Base-by-base conservation (phyloP, 2,329 filamentous ascomycete genomes). In the Sporothrix euskadiensis region DNA sequence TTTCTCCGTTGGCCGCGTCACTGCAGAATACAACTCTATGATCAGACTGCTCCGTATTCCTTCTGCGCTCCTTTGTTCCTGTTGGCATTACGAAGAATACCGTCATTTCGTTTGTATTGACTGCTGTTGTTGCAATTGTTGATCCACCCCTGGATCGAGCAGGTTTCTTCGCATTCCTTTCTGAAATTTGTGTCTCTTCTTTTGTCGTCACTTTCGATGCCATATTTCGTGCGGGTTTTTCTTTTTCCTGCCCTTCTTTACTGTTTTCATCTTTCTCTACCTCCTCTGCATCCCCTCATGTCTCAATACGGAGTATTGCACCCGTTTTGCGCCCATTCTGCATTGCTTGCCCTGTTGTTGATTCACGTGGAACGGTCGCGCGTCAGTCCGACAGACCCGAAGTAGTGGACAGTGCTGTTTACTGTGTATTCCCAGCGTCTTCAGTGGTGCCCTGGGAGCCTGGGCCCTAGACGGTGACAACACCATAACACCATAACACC, bases 271-370 rank as follows among this genome's bases (percentile, higher is more conserved):
- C 35, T 22, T 41, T 30, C 32, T n/a, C 14, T 10, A 52, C 59
- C 22, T 47, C 39, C 6, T 19, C 22, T 56, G 22, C 22, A 22
- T 56, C 22, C n/a, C 61, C 39, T 19, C 61, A 14, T 63, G 59
- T 65, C 59, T 65, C 35, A 44, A 8, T 14, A n/a, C n/a, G n/a
- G n/a, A n/a, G n/a, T n/a, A 5, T 30, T 49, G 44, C 44, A 14
- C 44, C 52, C 22, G 52, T 10, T 30, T 66, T 49, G 39, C 22
- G 44, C 41, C 65, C 47, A 35, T 54, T 35, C 30, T 69, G 44
- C 44, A 54, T 69, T 69, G 44, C 47, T 52, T 69, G 35, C 41
- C 47, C 65, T 54, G 16, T 69, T 69, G 47, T 54, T 54, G 65
- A 52, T 44, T 26, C 65, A 49, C 65, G 47, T 66, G 61, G 39